Evolutionary conservation across 1,284 basidiomycete genomes (phyloP).

Genomic region (Pseudozyma hubeiensis): DNA sequence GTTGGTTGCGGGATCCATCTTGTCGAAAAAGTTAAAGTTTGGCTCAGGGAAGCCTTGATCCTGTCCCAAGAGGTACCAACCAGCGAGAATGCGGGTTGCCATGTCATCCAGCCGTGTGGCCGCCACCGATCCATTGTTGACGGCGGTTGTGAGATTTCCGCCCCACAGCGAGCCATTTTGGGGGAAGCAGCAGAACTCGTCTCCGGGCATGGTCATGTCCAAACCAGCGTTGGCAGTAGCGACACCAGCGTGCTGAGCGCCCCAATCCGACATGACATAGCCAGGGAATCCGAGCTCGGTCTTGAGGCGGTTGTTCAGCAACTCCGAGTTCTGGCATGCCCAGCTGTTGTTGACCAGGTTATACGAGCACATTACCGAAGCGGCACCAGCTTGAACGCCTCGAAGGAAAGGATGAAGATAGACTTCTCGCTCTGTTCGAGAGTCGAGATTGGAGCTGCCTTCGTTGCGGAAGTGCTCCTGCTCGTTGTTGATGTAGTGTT

Average conservation of each 20-base stretch:
- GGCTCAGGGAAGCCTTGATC: constrained; percentile 60
- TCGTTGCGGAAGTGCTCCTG: constrained; percentile 66
- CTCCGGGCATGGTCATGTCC: constrained; percentile 73
- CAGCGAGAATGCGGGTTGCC: constrained; percentile 66
- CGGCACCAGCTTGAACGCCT: constrained; percentile 70
- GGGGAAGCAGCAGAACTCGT: constrained; percentile 40
- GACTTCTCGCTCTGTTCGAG: constrained; percentile 76
- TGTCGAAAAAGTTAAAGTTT: constrained; percentile 60
- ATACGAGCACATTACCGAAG: constrained; percentile 70
- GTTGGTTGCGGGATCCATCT: constrained; percentile 69
- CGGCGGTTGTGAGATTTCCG: constrained; percentile 74
- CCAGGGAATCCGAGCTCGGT: constrained; percentile 83
- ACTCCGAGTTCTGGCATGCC: constrained; percentile 76
- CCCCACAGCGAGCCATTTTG: constrained; percentile 49
- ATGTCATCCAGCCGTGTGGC: constrained; percentile 73
- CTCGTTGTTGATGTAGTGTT: constrained; percentile 68
- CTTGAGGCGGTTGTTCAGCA: constrained; percentile 79
- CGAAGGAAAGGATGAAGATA: constrained; percentile 64
- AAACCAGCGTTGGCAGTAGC: constrained; percentile 75
- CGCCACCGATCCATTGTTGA: constrained; percentile 78
- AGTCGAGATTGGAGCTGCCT: constrained; percentile 73
- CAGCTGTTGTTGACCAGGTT: constrained; percentile 73
- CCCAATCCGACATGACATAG: constrained; percentile 70
- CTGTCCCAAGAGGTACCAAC: constrained; percentile 69
- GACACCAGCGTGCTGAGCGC: constrained; percentile 58